phyloP scores from a whole-genome alignment of 164 flowering plant genomes.

The Vitis labrusca region DNA sequence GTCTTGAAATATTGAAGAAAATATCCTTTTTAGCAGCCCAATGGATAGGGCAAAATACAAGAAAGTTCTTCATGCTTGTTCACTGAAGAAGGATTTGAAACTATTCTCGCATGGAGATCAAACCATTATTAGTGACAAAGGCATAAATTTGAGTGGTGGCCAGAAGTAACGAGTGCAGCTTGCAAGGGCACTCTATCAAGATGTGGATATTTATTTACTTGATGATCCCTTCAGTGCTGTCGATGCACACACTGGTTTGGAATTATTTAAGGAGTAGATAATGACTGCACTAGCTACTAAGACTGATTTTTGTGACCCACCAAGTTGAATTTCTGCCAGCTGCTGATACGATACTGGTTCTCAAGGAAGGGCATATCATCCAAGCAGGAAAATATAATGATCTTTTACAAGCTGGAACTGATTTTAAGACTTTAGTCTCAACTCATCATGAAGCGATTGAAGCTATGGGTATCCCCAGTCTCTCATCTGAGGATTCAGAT shows the following conservation, averaged over 20 bases:
- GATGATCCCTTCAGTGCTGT: conserved; percentile 99
- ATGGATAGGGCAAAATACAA: conserved; percentile 90
- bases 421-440: conserved; percentile 71
- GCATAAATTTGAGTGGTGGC: conserved; percentile 98
- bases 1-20: conserved; percentile 95
- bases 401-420: conserved; percentile 92
- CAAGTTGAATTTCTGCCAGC: conserved; percentile 97
- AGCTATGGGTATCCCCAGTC: conserved; percentile 66
- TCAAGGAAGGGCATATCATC: conserved; percentile 79
- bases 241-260: conserved; percentile 97
- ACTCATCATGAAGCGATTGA: conserved; percentile 98
- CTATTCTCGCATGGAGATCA: conserved; percentile 96
- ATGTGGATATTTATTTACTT: conserved; percentile 93
- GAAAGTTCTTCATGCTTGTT: conserved; percentile 81
- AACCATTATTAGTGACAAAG: conserved; percentile 96
- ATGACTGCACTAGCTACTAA: conserved; percentile 76
- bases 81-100: conserved; percentile 87
- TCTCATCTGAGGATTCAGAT: conserved; percentile 63
- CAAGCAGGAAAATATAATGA: conserved; percentile 97
- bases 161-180: conserved; percentile 98
- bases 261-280: conserved; percentile 93
- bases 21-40: conserved; percentile 90
- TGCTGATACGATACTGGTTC: conserved; percentile 92
- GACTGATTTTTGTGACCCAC: conserved; percentile 92
- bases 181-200: conserved; percentile 98